phyloP scores from a whole-genome alignment of 2,329 filamentous ascomycete species.

The Clonostachys rosea region DNA sequence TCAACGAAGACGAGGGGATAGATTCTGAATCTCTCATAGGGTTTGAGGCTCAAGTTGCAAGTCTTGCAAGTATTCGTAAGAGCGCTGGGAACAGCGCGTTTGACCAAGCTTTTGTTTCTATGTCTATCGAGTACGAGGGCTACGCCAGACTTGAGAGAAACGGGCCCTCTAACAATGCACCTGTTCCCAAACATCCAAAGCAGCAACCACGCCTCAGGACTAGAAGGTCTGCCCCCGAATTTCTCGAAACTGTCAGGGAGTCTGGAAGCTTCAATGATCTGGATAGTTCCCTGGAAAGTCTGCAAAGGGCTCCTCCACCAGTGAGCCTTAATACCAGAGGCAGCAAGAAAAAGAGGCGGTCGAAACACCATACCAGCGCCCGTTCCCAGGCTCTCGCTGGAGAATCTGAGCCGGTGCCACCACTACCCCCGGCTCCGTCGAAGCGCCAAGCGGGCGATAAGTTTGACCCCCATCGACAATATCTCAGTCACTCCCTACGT shows the following conservation, averaged over 20 bases:
- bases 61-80: slow-evolving; percentile 6
- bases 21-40: background rate
- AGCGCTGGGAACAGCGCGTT: slow-evolving; percentile 17
- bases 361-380: background rate
- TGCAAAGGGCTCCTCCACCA: slow-evolving; percentile 28
- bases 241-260: slow-evolving; percentile 10
- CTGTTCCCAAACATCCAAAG: background rate
- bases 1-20: too few relatives aligned
- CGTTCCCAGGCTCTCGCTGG: slow-evolving; percentile 1
- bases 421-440: slow-evolving; percentile 1
- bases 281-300: slow-evolving; percentile 1
- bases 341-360: slow-evolving; percentile 9
- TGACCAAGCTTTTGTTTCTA: slow-evolving; percentile 12
- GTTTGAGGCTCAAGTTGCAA: slow-evolving; percentile 1
- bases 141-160: background rate
- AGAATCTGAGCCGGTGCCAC: slow-evolving; percentile 7
- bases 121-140: background rate
- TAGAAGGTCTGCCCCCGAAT: slow-evolving; percentile 15
- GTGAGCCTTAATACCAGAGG: slow-evolving; percentile 37
- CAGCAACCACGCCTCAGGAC: slow-evolving; percentile 3
- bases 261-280: slow-evolving; percentile 1
- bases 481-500: too few relatives aligned
- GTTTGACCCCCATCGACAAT: too few relatives aligned
- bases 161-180: background rate
- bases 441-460: too few relatives aligned